A percentile compares a stretch with the other conserved stretches of the same genome.
These are phyloP conservation scores for Penicillium digitatum DNA, from an alignment of 2,329 filamentous ascomycete species.

Conservation along the genomic window DNA sequence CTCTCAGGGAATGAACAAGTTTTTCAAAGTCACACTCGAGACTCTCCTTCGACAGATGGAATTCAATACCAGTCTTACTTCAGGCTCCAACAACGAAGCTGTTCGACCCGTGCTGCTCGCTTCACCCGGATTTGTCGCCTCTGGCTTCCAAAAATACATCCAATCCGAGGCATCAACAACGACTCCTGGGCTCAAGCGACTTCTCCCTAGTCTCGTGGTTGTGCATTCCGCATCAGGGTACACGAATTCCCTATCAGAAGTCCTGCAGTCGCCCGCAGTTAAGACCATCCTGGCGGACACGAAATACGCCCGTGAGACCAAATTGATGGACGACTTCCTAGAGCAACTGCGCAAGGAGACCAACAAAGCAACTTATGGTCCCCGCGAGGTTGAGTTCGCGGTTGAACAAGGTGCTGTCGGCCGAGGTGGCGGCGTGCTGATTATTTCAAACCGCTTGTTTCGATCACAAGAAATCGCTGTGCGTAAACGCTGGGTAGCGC, in stretches of 20 bases:
- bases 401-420: slow-evolving; percentile 86
- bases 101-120: slow-evolving; percentile 70
- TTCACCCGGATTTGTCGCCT: slow-evolving; percentile 81
- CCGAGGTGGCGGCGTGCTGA: slow-evolving; percentile 73
- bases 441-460: slow-evolving; percentile 86
- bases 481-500: slow-evolving; percentile 72
- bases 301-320: slow-evolving; percentile 80
- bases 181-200: slow-evolving; percentile 62
- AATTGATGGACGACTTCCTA: slow-evolving; percentile 79
- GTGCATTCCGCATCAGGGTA: slow-evolving; percentile 84
- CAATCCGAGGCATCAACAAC: slow-evolving; percentile 58
- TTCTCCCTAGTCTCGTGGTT: slow-evolving; percentile 58
- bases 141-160: slow-evolving; percentile 73
- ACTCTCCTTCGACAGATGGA: slow-evolving; percentile 76
- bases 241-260: slow-evolving; percentile 80
- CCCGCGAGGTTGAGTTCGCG: slow-evolving; percentile 73
- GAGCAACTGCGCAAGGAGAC: slow-evolving; percentile 76
- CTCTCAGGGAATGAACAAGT: slow-evolving; percentile 62
- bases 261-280: slow-evolving; percentile 77
- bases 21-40: slow-evolving; percentile 72
- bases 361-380: slow-evolving; percentile 85
- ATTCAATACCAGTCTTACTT: slow-evolving; percentile 50
- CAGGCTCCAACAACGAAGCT: slow-evolving; percentile 35
- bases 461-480: slow-evolving; percentile 73
- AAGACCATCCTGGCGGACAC: slow-evolving; percentile 74